phyloP scores from a whole-genome alignment of 495 filamentous ascomycete genomes.

The Neurospora sp. region DNA sequence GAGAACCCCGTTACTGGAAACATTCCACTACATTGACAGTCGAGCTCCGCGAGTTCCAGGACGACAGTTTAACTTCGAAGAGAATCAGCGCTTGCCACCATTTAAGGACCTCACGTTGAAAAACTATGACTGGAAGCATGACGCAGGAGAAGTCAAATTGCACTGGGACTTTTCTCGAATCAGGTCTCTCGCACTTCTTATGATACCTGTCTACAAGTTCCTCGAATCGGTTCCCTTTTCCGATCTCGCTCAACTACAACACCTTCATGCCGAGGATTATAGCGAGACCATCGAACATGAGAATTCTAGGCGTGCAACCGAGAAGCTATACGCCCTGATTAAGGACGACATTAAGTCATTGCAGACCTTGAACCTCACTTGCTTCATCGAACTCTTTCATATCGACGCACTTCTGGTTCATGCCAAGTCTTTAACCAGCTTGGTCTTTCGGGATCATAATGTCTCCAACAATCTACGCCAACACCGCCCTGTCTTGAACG shows the following conservation, averaged over 20 bases:
- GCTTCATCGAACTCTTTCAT: background rate
- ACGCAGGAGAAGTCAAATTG: constrained; percentile 2
- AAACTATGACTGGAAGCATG: constrained; percentile 26
- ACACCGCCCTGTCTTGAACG: background rate
- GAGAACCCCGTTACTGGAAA: constrained; percentile 9
- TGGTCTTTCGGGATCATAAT: background rate
- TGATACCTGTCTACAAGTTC: constrained; percentile 20
- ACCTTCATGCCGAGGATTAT: constrained; percentile 18
- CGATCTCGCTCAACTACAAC: constrained; percentile 11
- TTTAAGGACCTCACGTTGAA: constrained; percentile 18
- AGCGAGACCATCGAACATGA: constrained; percentile 10
- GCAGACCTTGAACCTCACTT: background rate
- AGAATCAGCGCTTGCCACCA: constrained; percentile 19
- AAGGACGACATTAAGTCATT: constrained; percentile 8
- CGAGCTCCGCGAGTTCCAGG: constrained; percentile 1
- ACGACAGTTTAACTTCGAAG: constrained; percentile 20
- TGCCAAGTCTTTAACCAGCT: background rate
- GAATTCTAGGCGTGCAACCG: constrained; percentile 9
- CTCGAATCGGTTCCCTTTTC: constrained; percentile 14
- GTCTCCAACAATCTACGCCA: background rate
- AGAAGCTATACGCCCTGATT: constrained; percentile 11
- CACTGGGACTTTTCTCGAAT: constrained; percentile 26
- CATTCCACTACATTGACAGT: constrained; percentile 16
- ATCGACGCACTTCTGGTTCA: constrained; percentile 1
- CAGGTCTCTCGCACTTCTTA: constrained; percentile 13